Evolutionary conservation across 129 eudicot genomes (phyloP), one percentile per base, ranked within the genome.

Genomic region (Solidago caesia): DNA sequence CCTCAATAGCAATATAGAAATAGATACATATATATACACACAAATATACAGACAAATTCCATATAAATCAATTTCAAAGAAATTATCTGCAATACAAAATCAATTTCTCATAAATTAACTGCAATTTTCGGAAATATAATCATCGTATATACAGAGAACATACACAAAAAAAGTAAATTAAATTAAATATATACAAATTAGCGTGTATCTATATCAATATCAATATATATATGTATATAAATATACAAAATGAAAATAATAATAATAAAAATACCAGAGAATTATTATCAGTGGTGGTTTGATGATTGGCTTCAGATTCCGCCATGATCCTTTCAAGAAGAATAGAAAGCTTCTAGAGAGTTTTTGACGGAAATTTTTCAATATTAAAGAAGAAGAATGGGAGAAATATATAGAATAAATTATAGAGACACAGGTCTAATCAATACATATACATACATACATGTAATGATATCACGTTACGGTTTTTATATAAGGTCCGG

Each of bases 231-330:
- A 21, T 21, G 21, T 21, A 21, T 21, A 21, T 21, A 21, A 21
- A 53, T 4, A 46, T 6, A n/a, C 4, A 1, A 11, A 1, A 25
- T n/a, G 7, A 53, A 13, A n/a, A 51, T 53, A 53, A 53, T 5
- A 53, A n/a, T 0, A 10, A 49, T 2, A 13, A 42, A 59, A 44
- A 61, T 81, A 81, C 81, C 80, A 70, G 61, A 27, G 68, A 55
- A 42, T 33, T 33, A 3, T 33, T 33, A 33, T 77, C 72, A 4
- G 85, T 70, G 29, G 82, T 12, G 39, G 39, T 33, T 33, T 33
- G 39, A 15, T 73, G 76, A 47, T 63, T 73, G 60, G 85, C 29
- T 57, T 85, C 87, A 13, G 87, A 76, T 63, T 85, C 89, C 74
- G 89, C 81, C 89, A 85, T 85, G 70, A 39, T 60, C 33, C 8